phyloP scores from a whole-genome alignment of 2,329 filamentous ascomycete genomes.

The Parascedosporium putredinis region DNA sequence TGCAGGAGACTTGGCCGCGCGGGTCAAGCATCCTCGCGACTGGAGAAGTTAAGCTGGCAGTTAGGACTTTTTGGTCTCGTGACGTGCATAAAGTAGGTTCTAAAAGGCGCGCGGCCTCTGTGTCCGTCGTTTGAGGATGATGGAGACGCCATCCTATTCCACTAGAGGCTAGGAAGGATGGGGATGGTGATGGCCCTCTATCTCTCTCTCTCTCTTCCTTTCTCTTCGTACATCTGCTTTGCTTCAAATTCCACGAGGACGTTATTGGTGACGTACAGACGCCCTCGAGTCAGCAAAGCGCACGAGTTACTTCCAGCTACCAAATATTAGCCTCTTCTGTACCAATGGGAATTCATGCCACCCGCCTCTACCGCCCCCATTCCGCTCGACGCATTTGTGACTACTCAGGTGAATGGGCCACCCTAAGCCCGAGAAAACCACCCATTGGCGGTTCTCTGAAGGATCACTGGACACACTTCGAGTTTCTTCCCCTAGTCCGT shows the following conservation, averaged over 20 bases:
- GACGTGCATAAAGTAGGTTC: neutral
- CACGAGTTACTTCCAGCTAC: too few relatives aligned
- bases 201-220: too few relatives aligned
- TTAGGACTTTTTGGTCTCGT: neutral
- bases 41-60: neutral
- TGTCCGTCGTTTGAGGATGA: neutral
- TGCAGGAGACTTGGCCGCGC: neutral
- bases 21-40: neutral
- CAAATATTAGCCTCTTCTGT: too few relatives aligned
- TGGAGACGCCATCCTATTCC: neutral
- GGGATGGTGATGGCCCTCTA: too few relatives aligned
- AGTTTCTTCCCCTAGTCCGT: neutral
- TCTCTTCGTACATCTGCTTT: too few relatives aligned
- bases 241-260: too few relatives aligned
- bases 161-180: neutral
- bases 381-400: neutral
- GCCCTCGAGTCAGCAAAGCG: neutral
- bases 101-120: constrained; percentile 1
- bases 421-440: neutral
- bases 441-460: neutral
- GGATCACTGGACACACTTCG: neutral
- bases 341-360: neutral
- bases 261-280: neutral
- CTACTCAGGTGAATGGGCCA: neutral
- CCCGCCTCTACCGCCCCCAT: too few relatives aligned